Conservation (phyloP, 495 filamentous ascomycete species). For the Daldinia childiae region DNA sequence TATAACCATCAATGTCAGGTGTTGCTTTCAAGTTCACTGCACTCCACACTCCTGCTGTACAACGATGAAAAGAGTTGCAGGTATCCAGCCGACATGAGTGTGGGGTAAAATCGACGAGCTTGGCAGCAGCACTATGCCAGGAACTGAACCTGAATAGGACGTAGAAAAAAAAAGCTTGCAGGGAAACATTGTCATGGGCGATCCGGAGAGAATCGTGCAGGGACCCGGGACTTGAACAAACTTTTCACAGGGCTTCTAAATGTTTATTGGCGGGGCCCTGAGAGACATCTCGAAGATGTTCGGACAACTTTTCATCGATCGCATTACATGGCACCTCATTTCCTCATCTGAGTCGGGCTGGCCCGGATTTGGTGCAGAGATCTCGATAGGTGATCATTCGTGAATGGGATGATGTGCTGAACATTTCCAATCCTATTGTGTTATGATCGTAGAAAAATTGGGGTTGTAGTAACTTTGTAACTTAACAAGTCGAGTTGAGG, state of each 20-base stretch:
- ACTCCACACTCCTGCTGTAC: conserved; percentile 50
- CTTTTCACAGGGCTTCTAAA: conserved; percentile 26
- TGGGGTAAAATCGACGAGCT: conserved; percentile 46
- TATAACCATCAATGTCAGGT: conserved; percentile 48
- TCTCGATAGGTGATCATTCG: conserved; percentile 36
- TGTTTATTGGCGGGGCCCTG: conserved; percentile 42
- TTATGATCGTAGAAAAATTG: conserved; percentile 23
- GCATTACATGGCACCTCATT: conserved; percentile 28
- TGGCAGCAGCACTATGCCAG: conserved; percentile 41
- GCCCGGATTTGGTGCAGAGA: conserved; percentile 28
- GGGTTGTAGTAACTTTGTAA: neutral
- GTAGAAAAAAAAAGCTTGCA: conserved; percentile 25
- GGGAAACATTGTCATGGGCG: conserved; percentile 36
- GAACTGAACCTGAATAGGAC: conserved; percentile 41
- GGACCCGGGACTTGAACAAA: conserved; percentile 40
- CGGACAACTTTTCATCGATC: conserved; percentile 23
- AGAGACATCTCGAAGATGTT: conserved; percentile 27
- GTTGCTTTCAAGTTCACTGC: conserved; percentile 43
- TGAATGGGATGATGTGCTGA: conserved; percentile 25
- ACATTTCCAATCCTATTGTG: conserved; percentile 14
- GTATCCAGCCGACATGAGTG: conserved; percentile 40
- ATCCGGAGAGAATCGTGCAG: conserved; percentile 47
- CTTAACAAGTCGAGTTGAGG: neutral
- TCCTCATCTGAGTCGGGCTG: conserved; percentile 25
- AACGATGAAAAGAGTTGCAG: conserved; percentile 42